phyloP scores from a whole-genome alignment of 768 basidiomycete genomes.

The Pleurotus giganteus region DNA sequence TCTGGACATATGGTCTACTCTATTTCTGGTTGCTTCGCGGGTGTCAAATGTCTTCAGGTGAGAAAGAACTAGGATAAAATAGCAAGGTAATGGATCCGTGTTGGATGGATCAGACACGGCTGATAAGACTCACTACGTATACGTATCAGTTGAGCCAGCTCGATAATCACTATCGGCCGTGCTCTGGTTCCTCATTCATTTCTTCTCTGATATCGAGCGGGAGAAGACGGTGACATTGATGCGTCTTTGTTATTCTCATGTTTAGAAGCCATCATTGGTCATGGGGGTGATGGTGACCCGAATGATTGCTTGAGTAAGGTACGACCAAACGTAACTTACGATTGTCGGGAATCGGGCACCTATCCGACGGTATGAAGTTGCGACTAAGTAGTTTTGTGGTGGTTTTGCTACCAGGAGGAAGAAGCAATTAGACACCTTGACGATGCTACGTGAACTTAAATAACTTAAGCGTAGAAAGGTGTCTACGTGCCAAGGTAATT shows the following conservation, averaged over 20 bases:
- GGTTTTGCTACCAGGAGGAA: background rate
- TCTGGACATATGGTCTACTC: slow-evolving; percentile 1
- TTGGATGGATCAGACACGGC: slow-evolving; percentile 1
- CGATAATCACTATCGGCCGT: background rate
- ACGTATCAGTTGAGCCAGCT: background rate
- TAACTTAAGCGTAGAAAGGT: background rate
- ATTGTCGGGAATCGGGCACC: background rate
- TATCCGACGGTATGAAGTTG: background rate
- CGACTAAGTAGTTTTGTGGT: background rate
- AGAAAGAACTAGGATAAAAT: background rate
- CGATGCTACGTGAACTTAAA: background rate
- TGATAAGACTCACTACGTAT: background rate
- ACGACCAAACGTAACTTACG: background rate
- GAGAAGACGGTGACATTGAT: background rate
- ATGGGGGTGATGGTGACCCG: slow-evolving; percentile 8
- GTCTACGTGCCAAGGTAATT: background rate
- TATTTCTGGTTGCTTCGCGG: background rate
- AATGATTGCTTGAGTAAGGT: background rate
- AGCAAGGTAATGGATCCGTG: slow-evolving; percentile 5
- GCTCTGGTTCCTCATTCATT: background rate
- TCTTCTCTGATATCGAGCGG: background rate
- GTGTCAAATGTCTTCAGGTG: background rate
- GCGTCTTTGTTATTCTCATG: background rate
- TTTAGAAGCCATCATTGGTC: slow-evolving; percentile 2
- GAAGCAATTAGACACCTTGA: background rate